These are phyloP conservation scores for Bonnemaisonia californica DNA, from an alignment of 31 red algal species.

Conservation along the genomic window DNA sequence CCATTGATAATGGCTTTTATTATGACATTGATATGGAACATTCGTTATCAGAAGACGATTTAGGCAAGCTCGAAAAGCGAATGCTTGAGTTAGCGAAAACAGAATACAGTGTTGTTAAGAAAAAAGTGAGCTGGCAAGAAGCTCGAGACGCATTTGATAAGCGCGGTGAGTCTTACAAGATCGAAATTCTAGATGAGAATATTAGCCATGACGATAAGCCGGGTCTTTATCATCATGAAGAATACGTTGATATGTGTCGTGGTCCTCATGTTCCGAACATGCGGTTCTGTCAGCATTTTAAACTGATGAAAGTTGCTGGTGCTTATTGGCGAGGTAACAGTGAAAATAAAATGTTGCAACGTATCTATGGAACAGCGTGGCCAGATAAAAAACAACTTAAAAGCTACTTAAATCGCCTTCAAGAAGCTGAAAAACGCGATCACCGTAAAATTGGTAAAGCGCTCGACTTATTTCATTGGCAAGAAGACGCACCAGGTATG, in stretches of 20 bases:
- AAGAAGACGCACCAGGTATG: slow-evolving; percentile 87
- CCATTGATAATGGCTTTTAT: too few species aligned
- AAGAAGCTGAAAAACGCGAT: slow-evolving; percentile 89
- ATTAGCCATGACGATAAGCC: too few species aligned
- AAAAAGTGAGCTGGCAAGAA: too few species aligned
- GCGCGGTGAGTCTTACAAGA: too few species aligned
- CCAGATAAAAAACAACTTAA: slow-evolving; percentile 75
- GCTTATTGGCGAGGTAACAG: slow-evolving; percentile 94
- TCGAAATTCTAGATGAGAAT: too few species aligned
- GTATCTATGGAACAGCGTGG: slow-evolving; percentile 93
- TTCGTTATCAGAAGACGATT: too few species aligned
- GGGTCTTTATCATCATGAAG: slow-evolving; percentile 70
- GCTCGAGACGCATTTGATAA: too few species aligned
- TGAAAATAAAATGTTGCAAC: slow-evolving; percentile 75
- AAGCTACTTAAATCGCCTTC: slow-evolving; percentile 61
- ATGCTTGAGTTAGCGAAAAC: too few species aligned
- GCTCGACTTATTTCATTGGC: slow-evolving; percentile 72
- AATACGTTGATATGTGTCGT: slow-evolving; percentile 89
- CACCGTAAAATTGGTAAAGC: slow-evolving; percentile 74
- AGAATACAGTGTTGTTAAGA: too few species aligned
- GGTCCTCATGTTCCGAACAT: slow-evolving; percentile 83
- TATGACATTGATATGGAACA: too few species aligned
- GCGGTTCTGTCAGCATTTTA: slow-evolving; percentile 60
- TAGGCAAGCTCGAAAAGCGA: too few species aligned
- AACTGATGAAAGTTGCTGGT: slow-evolving; percentile 74